Conservation (phyloP, 2,329 filamentous ascomycete genomes). For the Xylaria sp. region DNA sequence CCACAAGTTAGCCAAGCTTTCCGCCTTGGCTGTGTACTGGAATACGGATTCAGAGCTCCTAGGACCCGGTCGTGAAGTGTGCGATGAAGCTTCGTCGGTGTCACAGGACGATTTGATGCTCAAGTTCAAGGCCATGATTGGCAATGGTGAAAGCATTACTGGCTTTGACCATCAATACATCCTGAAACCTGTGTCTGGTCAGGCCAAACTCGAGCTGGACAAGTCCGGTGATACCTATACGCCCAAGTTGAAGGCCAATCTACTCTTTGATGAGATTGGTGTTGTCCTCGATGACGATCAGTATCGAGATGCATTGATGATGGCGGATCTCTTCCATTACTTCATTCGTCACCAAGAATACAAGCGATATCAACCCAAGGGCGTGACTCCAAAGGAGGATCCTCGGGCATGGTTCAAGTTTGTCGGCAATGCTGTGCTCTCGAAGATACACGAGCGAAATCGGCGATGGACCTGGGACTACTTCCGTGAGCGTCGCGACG, state of each 20-base stretch:
- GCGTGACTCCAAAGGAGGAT: slow-evolving; percentile 74
- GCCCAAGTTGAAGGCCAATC: slow-evolving; percentile 82
- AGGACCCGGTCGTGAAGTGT: slow-evolving; percentile 71
- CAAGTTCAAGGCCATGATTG: slow-evolving; percentile 74
- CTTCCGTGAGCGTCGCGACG: slow-evolving; percentile 86
- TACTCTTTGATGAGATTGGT: slow-evolving; percentile 95
- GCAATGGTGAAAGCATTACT: slow-evolving; percentile 56
- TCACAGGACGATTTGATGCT: slow-evolving; percentile 71
- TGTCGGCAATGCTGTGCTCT: slow-evolving; percentile 79
- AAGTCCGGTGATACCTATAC: slow-evolving; percentile 76
- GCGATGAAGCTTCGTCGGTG: slow-evolving; percentile 54
- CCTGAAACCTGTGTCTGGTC: slow-evolving; percentile 88
- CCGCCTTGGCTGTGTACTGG: slow-evolving; percentile 92
- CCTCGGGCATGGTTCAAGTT: slow-evolving; percentile 89
- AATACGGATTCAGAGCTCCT: slow-evolving; percentile 87
- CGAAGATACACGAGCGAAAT: slow-evolving; percentile 93
- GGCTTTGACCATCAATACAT: slow-evolving; percentile 76
- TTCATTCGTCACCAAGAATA: slow-evolving; percentile 98
- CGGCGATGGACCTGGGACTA: slow-evolving; percentile 93
- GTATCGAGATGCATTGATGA: slow-evolving; percentile 95
- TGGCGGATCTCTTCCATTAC: slow-evolving; percentile 97
- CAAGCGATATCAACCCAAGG: slow-evolving; percentile 84
- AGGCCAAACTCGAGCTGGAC: slow-evolving; percentile 90
- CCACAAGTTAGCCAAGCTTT: slow-evolving; percentile 88
- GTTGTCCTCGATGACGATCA: slow-evolving; percentile 97